phyloP scores from a whole-genome alignment of 139 green algal species.

The Chlamydomonas sp. region DNA sequence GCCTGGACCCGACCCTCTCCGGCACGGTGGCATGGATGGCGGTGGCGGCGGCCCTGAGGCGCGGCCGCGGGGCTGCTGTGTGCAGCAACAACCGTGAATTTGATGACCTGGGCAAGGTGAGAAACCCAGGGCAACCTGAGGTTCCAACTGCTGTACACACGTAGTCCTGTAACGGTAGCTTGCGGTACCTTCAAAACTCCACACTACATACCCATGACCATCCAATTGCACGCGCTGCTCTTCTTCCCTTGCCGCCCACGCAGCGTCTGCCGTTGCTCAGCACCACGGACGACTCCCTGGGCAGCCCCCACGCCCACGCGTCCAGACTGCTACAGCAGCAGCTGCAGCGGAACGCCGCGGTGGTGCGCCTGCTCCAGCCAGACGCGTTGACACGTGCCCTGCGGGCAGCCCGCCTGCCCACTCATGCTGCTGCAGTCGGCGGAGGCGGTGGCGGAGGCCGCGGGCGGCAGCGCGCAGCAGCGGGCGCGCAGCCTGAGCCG shows the following conservation, averaged over 20 bases:
- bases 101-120: slow-evolving; percentile 3
- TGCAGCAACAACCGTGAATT: not conserved
- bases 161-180: too few relatives aligned
- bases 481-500: not conserved
- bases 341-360: too few relatives aligned
- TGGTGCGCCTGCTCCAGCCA: not conserved
- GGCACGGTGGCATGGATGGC: slow-evolving; percentile 4
- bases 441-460: not conserved
- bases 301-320: too few relatives aligned
- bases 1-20: not conserved
- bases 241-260: too few relatives aligned
- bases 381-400: not conserved
- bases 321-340: not conserved
- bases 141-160: not conserved
- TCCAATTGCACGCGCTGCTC: too few relatives aligned
- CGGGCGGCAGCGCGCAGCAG: not conserved
- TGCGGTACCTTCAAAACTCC: too few relatives aligned
- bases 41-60: not conserved
- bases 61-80: too few relatives aligned
- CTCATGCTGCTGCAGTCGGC: slow-evolving; percentile 7
- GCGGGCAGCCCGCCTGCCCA: not conserved
- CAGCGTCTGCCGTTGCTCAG: too few relatives aligned
- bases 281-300: too few relatives aligned
- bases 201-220: too few relatives aligned
- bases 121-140: not conserved